Evolutionary conservation across 1,139 yeast species (phyloP), one percentile per base, ranked within the genome.

Genomic region (Candida gigantensis): DNA sequence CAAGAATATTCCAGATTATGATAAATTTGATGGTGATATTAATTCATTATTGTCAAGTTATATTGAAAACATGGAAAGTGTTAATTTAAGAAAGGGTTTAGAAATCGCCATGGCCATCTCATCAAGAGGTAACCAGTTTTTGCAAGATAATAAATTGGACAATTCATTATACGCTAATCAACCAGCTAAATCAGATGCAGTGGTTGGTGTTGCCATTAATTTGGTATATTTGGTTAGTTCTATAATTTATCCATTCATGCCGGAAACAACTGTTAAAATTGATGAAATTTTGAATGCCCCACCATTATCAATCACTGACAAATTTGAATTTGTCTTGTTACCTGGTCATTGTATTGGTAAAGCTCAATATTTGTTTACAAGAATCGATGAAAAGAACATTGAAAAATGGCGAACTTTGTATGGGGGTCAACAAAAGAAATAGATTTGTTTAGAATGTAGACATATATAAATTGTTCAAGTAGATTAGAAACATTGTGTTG

Each of bases 71-170:
- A 77, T 90, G 86, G 96, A 88, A 59, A 73, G 74, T 13, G 88
- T 81, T 35, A 86, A 81, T 57, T 77, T 88, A 56, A 84, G 97
- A 65, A 83, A 79, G 55, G 97, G 96, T 58, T 73, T 92, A 47
- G 97, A 90, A 62, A 62, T 81, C 31, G 95, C 96, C 45, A 88
- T 92, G 97, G 76, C 86, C 28, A 71, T 94, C 40, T 85, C 96
- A 41, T 80, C 96, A 19, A 81, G 96, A 55, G 98, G 98, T 62
- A 92, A 92, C 65, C 85, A 75, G 61, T 94, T 90, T 72, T 75
- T 92, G 60, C 99, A 92, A 68, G 97, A 90, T 38, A 89, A 90
- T 71, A 90, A 89, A 66, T 76, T 92, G 53, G 97, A 90, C 64
- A 92, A 92, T 72, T 73, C 86, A 18, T 73, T 90, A 50, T 87